phyloP scores from a whole-genome alignment of 2,329 filamentous ascomycete genomes.

The Dissoconium aciculare region DNA sequence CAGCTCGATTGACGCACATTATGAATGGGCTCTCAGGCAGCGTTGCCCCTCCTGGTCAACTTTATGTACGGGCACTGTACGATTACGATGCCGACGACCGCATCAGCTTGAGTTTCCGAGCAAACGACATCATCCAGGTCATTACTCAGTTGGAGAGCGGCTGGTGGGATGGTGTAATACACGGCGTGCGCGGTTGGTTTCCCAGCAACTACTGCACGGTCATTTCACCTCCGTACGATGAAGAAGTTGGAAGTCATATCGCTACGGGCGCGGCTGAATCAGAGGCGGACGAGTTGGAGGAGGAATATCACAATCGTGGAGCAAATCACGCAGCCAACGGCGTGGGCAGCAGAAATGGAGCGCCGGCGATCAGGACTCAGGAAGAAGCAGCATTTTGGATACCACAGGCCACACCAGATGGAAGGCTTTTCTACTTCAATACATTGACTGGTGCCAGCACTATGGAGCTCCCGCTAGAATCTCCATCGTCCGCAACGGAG shows the following conservation, averaged over 20 bases:
- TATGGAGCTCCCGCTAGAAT: conserved; percentile 87
- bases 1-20: conserved; percentile 13
- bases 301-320: conserved; percentile 45
- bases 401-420: conserved; percentile 86
- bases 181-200: conserved; percentile 94
- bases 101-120: conserved; percentile 89
- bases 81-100: conserved; percentile 93
- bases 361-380: conserved; percentile 45
- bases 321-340: conserved; percentile 19
- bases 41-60: conserved; percentile 37
- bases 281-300: conserved; percentile 44
- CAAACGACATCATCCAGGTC: conserved; percentile 95
- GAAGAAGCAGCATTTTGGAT: conserved; percentile 97
- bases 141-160: conserved; percentile 96
- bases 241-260: conserved; percentile 47
- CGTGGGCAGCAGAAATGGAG: neutral
- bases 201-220: conserved; percentile 96
- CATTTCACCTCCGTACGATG: conserved; percentile 60
- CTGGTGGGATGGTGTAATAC: conserved; percentile 99
- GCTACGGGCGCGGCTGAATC: conserved; percentile 34
- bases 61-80: conserved; percentile 92
- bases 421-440: conserved; percentile 93
- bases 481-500: conserved; percentile 65
- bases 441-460: conserved; percentile 90
- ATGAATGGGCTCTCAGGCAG: conserved; percentile 40